Percentiles rank a stretch among this genome's conserved stretches.
Conservation (phyloP, 1,284 basidiomycete species). For the Pseudozyma flocculosa region DNA sequence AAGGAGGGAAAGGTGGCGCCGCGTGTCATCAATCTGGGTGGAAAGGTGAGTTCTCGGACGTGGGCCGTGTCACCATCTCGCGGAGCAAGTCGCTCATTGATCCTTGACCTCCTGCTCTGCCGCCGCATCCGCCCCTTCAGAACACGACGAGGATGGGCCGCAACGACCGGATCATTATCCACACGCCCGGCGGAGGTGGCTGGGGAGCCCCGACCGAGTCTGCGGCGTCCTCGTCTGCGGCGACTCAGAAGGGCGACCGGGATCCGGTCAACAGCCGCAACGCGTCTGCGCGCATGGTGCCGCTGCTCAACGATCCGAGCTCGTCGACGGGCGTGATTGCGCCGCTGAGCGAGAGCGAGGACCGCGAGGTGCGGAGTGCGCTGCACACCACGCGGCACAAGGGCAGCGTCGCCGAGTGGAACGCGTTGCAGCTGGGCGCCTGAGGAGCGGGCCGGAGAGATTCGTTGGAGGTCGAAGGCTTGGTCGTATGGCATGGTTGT, state of each 20-base stretch:
- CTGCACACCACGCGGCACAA: constrained; percentile 24
- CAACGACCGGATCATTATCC: constrained; percentile 75
- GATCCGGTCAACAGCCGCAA: constrained; percentile 28
- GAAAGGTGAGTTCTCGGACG: constrained; percentile 65
- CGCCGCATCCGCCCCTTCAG: too few relatives aligned
- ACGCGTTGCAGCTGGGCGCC: constrained; percentile 35
- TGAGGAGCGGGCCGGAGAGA: constrained; percentile 2
- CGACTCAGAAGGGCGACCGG: not conserved
- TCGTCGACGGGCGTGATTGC: constrained; percentile 20
- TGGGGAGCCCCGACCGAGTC: constrained; percentile 66
- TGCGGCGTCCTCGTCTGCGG: not conserved
- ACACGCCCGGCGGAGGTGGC: constrained; percentile 90
- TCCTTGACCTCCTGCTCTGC: too few relatives aligned
- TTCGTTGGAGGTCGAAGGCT: not conserved
- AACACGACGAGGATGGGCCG: constrained; percentile 80
- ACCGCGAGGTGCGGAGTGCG: constrained; percentile 1
- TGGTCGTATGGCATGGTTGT: too few relatives aligned
- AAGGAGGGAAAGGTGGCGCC: constrained; percentile 50
- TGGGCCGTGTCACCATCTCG: too few relatives aligned
- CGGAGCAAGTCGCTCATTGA: too few relatives aligned
- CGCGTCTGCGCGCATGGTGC: constrained; percentile 30
- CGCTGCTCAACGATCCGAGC: constrained; percentile 19
- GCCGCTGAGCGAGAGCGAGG: constrained; percentile 6
- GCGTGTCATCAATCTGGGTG: constrained; percentile 82
- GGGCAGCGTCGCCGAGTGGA: constrained; percentile 48